phyloP scores from a whole-genome alignment of 2,329 filamentous ascomycete species.

The Mollisia scopiformis region DNA sequence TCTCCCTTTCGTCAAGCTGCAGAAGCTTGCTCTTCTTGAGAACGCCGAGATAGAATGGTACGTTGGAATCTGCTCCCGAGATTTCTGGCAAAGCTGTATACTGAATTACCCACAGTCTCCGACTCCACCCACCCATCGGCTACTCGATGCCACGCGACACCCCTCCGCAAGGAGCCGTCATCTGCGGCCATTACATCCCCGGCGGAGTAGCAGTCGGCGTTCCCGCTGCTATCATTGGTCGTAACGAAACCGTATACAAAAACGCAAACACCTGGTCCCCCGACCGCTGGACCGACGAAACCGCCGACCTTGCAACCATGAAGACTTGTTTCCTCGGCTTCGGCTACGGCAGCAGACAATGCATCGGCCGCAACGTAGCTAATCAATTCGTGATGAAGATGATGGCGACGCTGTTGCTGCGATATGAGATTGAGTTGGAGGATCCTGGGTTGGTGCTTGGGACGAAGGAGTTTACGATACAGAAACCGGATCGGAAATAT shows the following conservation, averaged over 20 bases:
- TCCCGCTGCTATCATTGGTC: slow-evolving; percentile 18
- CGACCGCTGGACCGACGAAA: slow-evolving; percentile 16
- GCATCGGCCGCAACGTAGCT: slow-evolving; percentile 19
- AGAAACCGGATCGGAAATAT: slow-evolving; percentile 18
- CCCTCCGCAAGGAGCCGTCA: slow-evolving; percentile 13
- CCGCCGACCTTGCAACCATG: slow-evolving; percentile 11
- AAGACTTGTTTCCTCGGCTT: slow-evolving; percentile 22
- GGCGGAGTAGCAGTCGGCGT: slow-evolving; percentile 17
- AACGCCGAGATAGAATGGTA: slow-evolving; percentile 16
- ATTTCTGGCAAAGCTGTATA: too few relatives aligned
- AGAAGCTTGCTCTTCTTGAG: slow-evolving; percentile 15
- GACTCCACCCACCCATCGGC: slow-evolving; percentile 18
- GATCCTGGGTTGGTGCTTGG: slow-evolving; percentile 13
- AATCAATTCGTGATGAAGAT: slow-evolving; percentile 20
- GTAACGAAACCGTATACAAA: slow-evolving; percentile 14
- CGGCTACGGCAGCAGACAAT: slow-evolving; percentile 16
- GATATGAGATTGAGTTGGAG: slow-evolving; percentile 19
- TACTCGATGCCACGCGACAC: slow-evolving; percentile 21
- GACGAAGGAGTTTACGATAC: slow-evolving; percentile 20
- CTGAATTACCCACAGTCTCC: too few relatives aligned
- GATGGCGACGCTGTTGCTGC: slow-evolving; percentile 15
- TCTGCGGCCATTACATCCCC: slow-evolving; percentile 17
- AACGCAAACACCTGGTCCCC: slow-evolving; percentile 12
- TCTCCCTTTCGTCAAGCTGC: slow-evolving; percentile 13
- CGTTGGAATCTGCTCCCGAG: too few relatives aligned